Base-by-base conservation (phyloP, 139 green algal genomes). In the Coelastrella sp. region DNA sequence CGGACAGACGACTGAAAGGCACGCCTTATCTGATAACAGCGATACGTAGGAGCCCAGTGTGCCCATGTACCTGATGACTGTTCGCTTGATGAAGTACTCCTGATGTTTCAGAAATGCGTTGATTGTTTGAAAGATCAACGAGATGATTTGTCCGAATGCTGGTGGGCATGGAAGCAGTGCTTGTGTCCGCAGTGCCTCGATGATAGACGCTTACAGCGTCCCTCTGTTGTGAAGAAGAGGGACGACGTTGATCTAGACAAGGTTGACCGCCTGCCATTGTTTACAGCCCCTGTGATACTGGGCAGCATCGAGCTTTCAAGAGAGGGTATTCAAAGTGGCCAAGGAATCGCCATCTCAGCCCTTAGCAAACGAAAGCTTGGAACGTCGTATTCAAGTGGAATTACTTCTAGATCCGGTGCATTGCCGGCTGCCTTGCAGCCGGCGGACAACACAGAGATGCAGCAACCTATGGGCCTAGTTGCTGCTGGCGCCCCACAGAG, bases 21-120 rank as follows among this genome's bases (percentile, higher is more conserved):
- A n/a, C n/a, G n/a, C n/a, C n/a, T n/a, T n/a, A n/a, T n/a, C n/a
- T n/a, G n/a, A n/a, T n/a, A n/a, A n/a, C n/a, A n/a, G n/a, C n/a
- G n/a, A n/a, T n/a, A n/a, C n/a, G n/a, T n/a, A n/a, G n/a, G n/a
- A n/a, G n/a, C n/a, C n/a, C n/a, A n/a, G n/a, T n/a, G n/a, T n/a
- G n/a, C n/a, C n/a, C n/a, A n/a, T n/a, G n/a, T n/a, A n/a, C n/a
- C n/a, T 15, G 48, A 11, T 11, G 48, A 64, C 53, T 7, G 7
- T 64, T 19, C 53, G 21, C 53, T 64, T 5, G 53, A 64, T 64
- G 53, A n/a, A 32, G 53, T 5, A 27, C 53, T 3, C 19, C 53
- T 64, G 53, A 64, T 64, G 53, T 64, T 64, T 27, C 53, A 64
- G 17, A n/a, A 64, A 64, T 64, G 53, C 21, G 19, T 64, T 27